Conservation (phyloP, 192 early-diverging fungal genomes). For the Gryganskiella cystojenkinii region DNA sequence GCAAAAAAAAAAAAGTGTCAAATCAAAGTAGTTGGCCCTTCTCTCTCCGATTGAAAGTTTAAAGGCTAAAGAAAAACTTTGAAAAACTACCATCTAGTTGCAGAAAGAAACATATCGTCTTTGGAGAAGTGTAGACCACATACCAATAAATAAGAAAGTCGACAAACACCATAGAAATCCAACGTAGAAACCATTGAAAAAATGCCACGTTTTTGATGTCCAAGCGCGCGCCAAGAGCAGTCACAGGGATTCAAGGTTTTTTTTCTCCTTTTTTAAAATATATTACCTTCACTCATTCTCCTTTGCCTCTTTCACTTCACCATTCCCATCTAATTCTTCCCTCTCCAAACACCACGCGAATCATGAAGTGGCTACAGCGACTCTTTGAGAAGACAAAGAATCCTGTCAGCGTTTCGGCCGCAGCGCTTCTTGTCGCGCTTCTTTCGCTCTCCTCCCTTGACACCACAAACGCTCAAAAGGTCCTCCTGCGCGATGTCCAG, state of each 20-base stretch:
- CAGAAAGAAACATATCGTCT: background rate
- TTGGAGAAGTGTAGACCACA: background rate
- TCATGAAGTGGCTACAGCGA: constrained; percentile 8
- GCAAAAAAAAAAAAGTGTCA: background rate
- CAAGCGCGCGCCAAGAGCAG: too few species aligned
- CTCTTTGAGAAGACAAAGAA: background rate
- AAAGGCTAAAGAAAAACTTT: background rate
- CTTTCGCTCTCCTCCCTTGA: constrained; percentile 1
- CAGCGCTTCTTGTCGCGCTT: constrained; percentile 6
- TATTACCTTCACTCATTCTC: background rate
- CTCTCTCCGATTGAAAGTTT: background rate
- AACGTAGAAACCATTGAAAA: too few species aligned
- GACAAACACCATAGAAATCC: constrained; percentile 1
- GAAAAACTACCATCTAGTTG: too few species aligned
- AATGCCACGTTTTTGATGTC: too few species aligned
- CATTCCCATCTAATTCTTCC: background rate
- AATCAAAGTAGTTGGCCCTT: background rate
- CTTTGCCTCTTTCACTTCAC: background rate
- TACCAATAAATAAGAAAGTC: background rate
- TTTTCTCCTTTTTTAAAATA: background rate
- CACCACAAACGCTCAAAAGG: constrained; percentile 20
- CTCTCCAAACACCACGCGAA: background rate
- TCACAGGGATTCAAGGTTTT: background rate
- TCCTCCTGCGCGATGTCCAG: constrained; percentile 48
- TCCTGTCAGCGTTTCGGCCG: background rate